Conservation (phyloP, 495 filamentous ascomycete genomes). For the Rostrohypoxylon terebratum region DNA sequence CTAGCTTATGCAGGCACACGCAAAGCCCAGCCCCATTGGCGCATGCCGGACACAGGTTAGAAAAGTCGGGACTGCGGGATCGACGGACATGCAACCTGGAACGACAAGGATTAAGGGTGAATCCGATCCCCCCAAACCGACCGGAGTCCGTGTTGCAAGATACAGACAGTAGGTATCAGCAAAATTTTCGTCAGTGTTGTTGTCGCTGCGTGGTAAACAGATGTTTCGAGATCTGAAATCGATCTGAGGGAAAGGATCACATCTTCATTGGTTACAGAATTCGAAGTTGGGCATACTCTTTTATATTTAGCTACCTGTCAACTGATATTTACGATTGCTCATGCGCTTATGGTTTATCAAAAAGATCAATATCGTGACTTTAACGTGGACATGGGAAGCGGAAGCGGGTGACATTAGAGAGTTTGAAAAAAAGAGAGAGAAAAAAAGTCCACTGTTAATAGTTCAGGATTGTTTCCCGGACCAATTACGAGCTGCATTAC, state of each 20-base stretch:
- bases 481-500: slow-evolving; percentile 32
- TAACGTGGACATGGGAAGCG: slow-evolving; percentile 6
- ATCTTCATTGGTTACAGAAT: neutral
- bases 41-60: slow-evolving; percentile 27
- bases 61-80: slow-evolving; percentile 42
- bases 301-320: slow-evolving; percentile 4
- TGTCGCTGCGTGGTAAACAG: slow-evolving; percentile 25
- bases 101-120: slow-evolving; percentile 41
- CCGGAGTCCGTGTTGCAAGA: slow-evolving; percentile 41
- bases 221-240: slow-evolving; percentile 23
- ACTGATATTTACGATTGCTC: slow-evolving; percentile 2
- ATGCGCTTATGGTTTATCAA: slow-evolving; percentile 8
- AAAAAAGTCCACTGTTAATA: slow-evolving; percentile 7
- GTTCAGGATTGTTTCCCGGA: slow-evolving; percentile 20
- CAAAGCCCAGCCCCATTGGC: slow-evolving; percentile 34
- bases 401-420: neutral
- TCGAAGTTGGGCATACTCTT: neutral
- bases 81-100: slow-evolving; percentile 41
- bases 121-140: slow-evolving; percentile 39
- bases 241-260: neutral
- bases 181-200: slow-evolving; percentile 39
- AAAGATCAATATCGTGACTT: slow-evolving; percentile 1
- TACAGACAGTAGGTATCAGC: slow-evolving; percentile 15
- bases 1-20: slow-evolving; percentile 45
- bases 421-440: slow-evolving; percentile 17